Conservation (phyloP, 768 basidiomycete genomes). For the Hygrophorus russula region DNA sequence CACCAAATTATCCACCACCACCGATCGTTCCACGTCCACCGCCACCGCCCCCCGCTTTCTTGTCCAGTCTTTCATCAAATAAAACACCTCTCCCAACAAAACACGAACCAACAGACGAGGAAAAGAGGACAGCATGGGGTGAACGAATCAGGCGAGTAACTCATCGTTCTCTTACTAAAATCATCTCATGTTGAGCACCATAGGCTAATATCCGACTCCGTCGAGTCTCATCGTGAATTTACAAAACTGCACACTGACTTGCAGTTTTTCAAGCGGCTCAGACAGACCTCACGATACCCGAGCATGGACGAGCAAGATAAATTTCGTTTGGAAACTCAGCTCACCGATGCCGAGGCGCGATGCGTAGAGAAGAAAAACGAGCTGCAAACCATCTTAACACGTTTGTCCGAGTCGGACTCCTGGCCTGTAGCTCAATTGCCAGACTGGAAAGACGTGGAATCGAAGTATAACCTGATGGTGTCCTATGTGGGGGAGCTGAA, state of each 20-base stretch:
- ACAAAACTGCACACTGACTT: slow-evolving; percentile 13
- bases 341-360: slow-evolving; percentile 11
- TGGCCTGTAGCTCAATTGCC: slow-evolving; percentile 18
- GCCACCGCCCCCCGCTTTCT: slow-evolving; percentile 10
- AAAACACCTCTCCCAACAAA: slow-evolving; percentile 1
- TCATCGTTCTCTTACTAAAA: not conserved
- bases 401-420: slow-evolving; percentile 14
- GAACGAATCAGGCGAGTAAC: slow-evolving; percentile 16
- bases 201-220: slow-evolving; percentile 8
- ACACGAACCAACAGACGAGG: slow-evolving; percentile 9
- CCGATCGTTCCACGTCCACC: slow-evolving; percentile 7
- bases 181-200: not conserved
- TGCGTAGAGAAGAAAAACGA: slow-evolving; percentile 12
- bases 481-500: slow-evolving; percentile 13
- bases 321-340: slow-evolving; percentile 7
- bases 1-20: slow-evolving; percentile 1
- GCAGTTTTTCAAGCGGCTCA: slow-evolving; percentile 8
- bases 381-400: slow-evolving; percentile 9
- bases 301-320: slow-evolving; percentile 11
- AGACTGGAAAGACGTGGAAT: slow-evolving; percentile 12
- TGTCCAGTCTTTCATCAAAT: not conserved
- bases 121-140: slow-evolving; percentile 13
- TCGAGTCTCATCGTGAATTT: slow-evolving; percentile 7
- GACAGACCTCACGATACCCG: slow-evolving; percentile 7
- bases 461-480: slow-evolving; percentile 13